Evolutionary conservation across 139 green algal genomes (phyloP), one percentile per base, ranked within the genome.

Genomic region (Ettlia oleoabundans): DNA sequence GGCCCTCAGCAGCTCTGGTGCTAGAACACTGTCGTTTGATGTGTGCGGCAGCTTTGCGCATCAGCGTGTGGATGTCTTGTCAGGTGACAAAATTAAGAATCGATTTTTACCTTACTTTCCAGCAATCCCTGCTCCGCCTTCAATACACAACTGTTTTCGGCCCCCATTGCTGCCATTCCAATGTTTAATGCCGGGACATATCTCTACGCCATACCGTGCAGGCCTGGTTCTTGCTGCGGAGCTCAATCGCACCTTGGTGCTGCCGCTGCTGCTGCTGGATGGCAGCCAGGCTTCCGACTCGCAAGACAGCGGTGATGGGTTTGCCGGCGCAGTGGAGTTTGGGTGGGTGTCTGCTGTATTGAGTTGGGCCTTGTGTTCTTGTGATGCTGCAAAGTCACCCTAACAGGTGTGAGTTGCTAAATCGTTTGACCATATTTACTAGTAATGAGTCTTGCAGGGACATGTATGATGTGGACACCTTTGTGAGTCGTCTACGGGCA

Each of bases 31-130:
- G 69, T 55, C 32, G 6, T 81, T 85, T 43, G 9, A 76, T 0
- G 77, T 90, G 2, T 91, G 87, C 87, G 88, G 88, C 69, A 85
- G 87, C 65, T 90, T 88, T 61, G 66, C 85, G 55, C 88, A 91
- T 53, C 87, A 91, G 72, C 85, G 87, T 0, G 38, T 90, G 22
- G 52, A 68, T 7, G 22, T 91, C 3, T 0, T 90, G 51, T 91
- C 86, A 35, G 85, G 70, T 35, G 52, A 61, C n/a, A n/a, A n/a
- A n/a, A n/a, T n/a, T n/a, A n/a, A n/a, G n/a, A n/a, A n/a, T n/a
- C n/a, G n/a, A n/a, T n/a, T n/a, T n/a, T n/a, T n/a, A n/a, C n/a
- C n/a, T n/a, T n/a, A n/a, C n/a, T n/a, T n/a, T n/a, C n/a, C n/a
- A n/a, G n/a, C n/a, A n/a, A n/a, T n/a, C n/a, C n/a, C n/a, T n/a